phyloP scores from a whole-genome alignment of 2,329 filamentous ascomycete species.

The Cladophialophora immunda region DNA sequence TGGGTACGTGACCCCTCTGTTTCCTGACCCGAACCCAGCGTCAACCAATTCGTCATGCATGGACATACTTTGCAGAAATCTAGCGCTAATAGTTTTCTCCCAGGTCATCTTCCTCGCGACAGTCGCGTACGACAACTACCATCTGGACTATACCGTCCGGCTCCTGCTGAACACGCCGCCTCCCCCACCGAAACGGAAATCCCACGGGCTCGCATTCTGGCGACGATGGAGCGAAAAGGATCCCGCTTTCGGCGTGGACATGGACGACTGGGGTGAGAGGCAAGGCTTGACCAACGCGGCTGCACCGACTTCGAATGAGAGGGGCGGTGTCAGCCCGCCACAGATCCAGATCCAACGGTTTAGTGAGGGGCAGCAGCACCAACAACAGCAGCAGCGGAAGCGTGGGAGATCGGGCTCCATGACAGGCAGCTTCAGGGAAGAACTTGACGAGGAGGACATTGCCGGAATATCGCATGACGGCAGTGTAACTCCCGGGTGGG shows the following conservation, averaged over 20 bases:
- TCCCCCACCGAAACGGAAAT: constrained; percentile 15
- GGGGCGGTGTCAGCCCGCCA: background rate
- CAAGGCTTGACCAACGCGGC: constrained; percentile 1
- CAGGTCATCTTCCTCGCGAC: constrained; percentile 18
- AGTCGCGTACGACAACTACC: constrained; percentile 24
- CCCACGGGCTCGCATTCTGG: constrained; percentile 14
- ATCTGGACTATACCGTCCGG: constrained; percentile 20
- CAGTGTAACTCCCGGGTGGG: background rate
- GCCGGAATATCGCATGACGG: background rate
- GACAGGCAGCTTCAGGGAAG: constrained; percentile 5
- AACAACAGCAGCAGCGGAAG: background rate
- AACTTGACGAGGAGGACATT: constrained; percentile 7
- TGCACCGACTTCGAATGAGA: background rate
- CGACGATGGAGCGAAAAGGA: constrained; percentile 3
- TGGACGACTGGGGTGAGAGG: constrained; percentile 1
- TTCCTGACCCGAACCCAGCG: background rate
- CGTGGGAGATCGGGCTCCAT: background rate
- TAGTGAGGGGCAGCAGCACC: background rate
- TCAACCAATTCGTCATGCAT: background rate
- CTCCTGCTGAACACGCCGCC: constrained; percentile 20
- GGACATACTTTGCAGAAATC: background rate
- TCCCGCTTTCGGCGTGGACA: background rate
- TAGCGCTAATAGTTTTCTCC: background rate
- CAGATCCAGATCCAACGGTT: background rate
- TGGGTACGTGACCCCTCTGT: constrained; percentile 3